phyloP scores from a whole-genome alignment of 169 alveolate species.

The Cryptosporidium parvum region DNA sequence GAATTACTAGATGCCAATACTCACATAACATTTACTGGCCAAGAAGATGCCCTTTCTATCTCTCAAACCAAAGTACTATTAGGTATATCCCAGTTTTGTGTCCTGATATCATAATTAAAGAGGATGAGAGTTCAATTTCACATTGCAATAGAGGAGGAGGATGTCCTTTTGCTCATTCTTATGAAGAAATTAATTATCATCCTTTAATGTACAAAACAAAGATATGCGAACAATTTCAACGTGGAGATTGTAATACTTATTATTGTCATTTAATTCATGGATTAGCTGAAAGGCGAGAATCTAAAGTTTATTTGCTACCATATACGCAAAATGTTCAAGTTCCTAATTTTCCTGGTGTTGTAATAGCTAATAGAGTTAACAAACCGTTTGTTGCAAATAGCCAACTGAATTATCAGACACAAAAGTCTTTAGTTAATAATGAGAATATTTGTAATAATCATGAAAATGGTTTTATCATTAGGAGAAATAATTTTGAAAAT shows the following conservation, averaged over 20 bases:
- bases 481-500: conserved; percentile 3
- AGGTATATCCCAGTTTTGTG: conserved; percentile 89
- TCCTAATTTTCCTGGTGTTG: conserved; percentile 70
- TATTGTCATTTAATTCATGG: conserved; percentile 90
- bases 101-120: conserved; percentile 81
- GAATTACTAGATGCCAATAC: conserved; percentile 86
- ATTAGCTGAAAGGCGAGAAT: conserved; percentile 83
- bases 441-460: conserved; percentile 12
- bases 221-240: conserved; percentile 85
- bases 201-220: conserved; percentile 91
- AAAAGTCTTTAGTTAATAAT: not conserved
- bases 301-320: conserved; percentile 84
- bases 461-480: not conserved
- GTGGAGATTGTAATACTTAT: conserved; percentile 86
- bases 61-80: conserved; percentile 82
- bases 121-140: conserved; percentile 84
- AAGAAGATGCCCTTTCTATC: conserved; percentile 87
- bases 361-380: conserved; percentile 29
- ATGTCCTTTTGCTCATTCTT: conserved; percentile 92
- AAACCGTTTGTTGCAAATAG: not conserved
- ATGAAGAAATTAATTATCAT: conserved; percentile 91
- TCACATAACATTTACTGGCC: conserved; percentile 88
- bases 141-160: conserved; percentile 88
- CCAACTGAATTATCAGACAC: not conserved
- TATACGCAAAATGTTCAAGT: conserved; percentile 79